Conservation (phyloP, 2,329 filamentous ascomycete genomes). For the Tolypocladium pustulatum region DNA sequence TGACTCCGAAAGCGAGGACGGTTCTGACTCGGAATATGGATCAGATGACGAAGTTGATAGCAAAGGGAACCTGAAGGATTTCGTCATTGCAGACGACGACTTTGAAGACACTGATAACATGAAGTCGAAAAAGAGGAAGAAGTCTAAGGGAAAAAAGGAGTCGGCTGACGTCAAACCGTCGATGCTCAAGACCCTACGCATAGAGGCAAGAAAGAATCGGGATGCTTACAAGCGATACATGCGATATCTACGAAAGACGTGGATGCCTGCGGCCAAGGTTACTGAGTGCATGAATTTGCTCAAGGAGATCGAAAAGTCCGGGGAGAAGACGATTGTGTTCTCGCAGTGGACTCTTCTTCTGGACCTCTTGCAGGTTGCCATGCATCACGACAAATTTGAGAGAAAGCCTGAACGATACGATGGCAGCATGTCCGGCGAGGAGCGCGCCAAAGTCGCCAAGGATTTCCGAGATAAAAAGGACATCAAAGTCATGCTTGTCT, state of each 20-base stretch:
- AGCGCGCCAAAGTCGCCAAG: constrained; percentile 59
- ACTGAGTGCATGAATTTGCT: constrained; percentile 68
- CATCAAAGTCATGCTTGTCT: constrained; percentile 70
- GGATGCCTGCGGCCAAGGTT: constrained; percentile 72
- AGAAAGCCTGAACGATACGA: constrained; percentile 64
- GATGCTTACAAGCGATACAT: constrained; percentile 61
- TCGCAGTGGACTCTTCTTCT: constrained; percentile 71
- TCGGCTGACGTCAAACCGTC: constrained; percentile 33
- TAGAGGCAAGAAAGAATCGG: constrained; percentile 52
- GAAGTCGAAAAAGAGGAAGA: constrained; percentile 18
- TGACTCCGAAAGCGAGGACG: constrained; percentile 15
- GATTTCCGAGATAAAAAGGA: constrained; percentile 53
- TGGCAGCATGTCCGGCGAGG: constrained; percentile 61
- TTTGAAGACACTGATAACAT: constrained; percentile 30
- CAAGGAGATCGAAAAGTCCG: constrained; percentile 48
- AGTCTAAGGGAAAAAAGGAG: constrained; percentile 29
- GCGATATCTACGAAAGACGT: constrained; percentile 55
- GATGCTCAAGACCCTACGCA: constrained; percentile 55
- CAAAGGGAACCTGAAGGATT: constrained; percentile 23
- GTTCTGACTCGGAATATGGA: background rate
- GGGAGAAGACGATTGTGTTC: constrained; percentile 65
- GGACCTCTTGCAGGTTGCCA: constrained; percentile 62
- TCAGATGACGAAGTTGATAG: constrained; percentile 8
- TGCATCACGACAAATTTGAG: constrained; percentile 49
- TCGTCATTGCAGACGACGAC: constrained; percentile 18